Base-by-base conservation (phyloP, 208 protist species). In the Herpetomonas muscarum region DNA sequence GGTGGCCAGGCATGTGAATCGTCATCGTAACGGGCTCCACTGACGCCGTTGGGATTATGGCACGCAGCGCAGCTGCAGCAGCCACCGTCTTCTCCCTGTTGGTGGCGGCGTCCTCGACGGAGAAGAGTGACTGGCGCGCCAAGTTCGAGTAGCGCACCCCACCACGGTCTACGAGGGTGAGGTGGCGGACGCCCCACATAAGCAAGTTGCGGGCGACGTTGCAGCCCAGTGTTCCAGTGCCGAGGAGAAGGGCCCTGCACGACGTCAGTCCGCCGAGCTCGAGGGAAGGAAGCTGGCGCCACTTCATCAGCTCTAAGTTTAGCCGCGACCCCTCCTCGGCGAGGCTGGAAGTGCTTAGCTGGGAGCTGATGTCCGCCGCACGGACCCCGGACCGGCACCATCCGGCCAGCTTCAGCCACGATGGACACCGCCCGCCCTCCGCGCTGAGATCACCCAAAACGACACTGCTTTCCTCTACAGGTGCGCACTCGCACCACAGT, bases 231-330 rank as follows among this genome's bases (percentile, higher is more conserved):
- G 98, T 99, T 26, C 98, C 98, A 24, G 93, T 79, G 19, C 98
- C 98, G 24, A 99, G 72, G 7, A 99, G 67, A 0, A 99, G 79
- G 29, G 87, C 97, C 52, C 76, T 87, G 51, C 86, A 93, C 17
- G 52, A n/a, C n/a, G 76, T 56, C 0, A 99, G 53, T 13, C 47
- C 37, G n/a, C 94, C 82, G 24, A 99, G 79, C 22, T 97, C 64
- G 9, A 99, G 71, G 17, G 76, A 62, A 0, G 97, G 98, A 44
- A 98, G 47, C 67, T 98, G 79, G 22, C 97, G 82, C 98, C 98
- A 99, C 61, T 97, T 90, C 98, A 99, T 99, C 49, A 99, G 70
- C 30, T 87, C 75, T 3, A 99, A 57, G 78, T 99, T 99, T 50
- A 94, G 74, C 17, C 73, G 69, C 15, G 89, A 69, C 54, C 74